Evolutionary conservation across 2,329 filamentous ascomycete genomes (phyloP), one percentile per base, ranked within the genome.

Genomic region (Monilinia aucupariae): DNA sequence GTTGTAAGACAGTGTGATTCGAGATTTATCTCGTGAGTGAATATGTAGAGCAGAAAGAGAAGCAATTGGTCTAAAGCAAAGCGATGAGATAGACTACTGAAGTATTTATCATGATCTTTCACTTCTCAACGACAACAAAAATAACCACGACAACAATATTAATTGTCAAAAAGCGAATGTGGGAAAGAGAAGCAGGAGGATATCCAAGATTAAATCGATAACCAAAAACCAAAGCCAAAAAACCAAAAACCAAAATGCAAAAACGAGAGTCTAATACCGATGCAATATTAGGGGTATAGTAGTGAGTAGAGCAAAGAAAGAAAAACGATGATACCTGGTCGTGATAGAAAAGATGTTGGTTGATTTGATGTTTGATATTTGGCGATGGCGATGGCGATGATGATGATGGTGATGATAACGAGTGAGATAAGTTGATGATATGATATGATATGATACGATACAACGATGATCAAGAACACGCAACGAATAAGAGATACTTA

Each of bases 381-480:
- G 13, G 34, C 34, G 34, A 37, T 37, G 34, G 10, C 13, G 32
- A 34, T 34, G 5, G 32, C 32, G 32, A 34, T n/a, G n/a, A n/a
- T n/a, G n/a, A n/a, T n/a, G n/a, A n/a, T n/a, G n/a, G n/a, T n/a
- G n/a, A n/a, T n/a, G n/a, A n/a, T n/a, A n/a, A n/a, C n/a, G n/a
- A n/a, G 52, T 13, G 39, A 41, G 12, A 17, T 17, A 13, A 15
- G 2, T 10, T 15, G 15, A 45, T 45, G 53, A 32, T 55, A 45
- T 15, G 53, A 56, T 56, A 32, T 45, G 53, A 56, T 45, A n/a
- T n/a, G n/a, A n/a, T n/a, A n/a, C n/a, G n/a, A n/a, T n/a, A n/a
- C n/a, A n/a, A n/a, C n/a, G n/a, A n/a, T n/a, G n/a, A n/a, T n/a
- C 53, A 56, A 56, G 39, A 56, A 22, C 53, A 56, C 17, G 27